These are phyloP conservation scores for Phaeosphaeriaceae sp. DNA, from an alignment of 2,329 filamentous ascomycete species.

Conservation along the genomic window DNA sequence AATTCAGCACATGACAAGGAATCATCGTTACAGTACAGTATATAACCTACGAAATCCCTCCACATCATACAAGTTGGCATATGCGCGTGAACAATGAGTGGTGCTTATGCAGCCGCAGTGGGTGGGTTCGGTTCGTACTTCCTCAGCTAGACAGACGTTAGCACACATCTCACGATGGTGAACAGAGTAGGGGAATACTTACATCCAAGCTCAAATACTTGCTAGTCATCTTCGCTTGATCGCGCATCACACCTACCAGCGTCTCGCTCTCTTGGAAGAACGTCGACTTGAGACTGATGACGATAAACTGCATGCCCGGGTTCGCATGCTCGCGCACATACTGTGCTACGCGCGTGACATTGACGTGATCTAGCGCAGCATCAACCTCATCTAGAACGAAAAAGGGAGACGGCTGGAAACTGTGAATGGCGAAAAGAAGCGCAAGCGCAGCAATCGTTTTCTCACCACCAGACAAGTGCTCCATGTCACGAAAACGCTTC, in stretches of 20 bases:
- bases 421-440: slow-evolving; percentile 96
- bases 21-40: not conserved
- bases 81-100: not conserved
- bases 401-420: slow-evolving; percentile 93
- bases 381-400: slow-evolving; percentile 99
- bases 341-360: slow-evolving; percentile 93
- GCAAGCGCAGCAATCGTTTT: slow-evolving; percentile 98
- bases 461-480: slow-evolving; percentile 94
- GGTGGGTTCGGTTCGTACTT: slow-evolving; percentile 29
- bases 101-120: not conserved
- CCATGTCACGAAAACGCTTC: slow-evolving; percentile 99
- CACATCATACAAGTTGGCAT: not conserved
- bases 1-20: not conserved
- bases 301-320: slow-evolving; percentile 98
- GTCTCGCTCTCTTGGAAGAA: slow-evolving; percentile 97
- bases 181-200: slow-evolving; percentile 55
- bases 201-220: slow-evolving; percentile 94
- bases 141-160: slow-evolving; percentile 27
- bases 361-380: slow-evolving; percentile 96
- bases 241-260: slow-evolving; percentile 91
- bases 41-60: not conserved
- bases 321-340: slow-evolving; percentile 94
- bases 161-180: not conserved
- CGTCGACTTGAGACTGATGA: slow-evolving; percentile 94
- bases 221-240: slow-evolving; percentile 91